Conservation (phyloP, 768 basidiomycete species). For the Chalciporus pseudorubinellus region DNA sequence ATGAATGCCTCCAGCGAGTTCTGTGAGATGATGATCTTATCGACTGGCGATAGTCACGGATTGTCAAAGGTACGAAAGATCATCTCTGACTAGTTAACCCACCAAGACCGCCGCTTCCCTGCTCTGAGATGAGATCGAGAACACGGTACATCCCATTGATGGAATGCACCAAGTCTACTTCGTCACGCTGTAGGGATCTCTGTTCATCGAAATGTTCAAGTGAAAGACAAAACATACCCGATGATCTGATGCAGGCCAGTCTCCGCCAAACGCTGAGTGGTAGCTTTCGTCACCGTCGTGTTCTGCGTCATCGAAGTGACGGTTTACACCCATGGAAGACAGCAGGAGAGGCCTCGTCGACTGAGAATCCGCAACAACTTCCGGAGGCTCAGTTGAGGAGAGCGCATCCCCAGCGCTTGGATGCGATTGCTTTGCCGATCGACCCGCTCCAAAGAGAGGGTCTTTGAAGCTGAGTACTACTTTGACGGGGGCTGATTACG, state of each 20-base stretch:
- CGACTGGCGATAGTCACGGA: constrained; percentile 42
- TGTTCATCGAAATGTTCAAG: too few relatives aligned
- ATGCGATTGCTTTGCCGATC: not conserved
- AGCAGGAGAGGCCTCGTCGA: not conserved
- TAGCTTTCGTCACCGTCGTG: not conserved
- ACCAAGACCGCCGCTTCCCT: constrained; percentile 54
- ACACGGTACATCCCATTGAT: constrained; percentile 51
- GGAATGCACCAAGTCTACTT: constrained; percentile 22
- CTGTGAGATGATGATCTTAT: constrained; percentile 62
- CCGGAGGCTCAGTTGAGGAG: not conserved
- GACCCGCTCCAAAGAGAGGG: not conserved
- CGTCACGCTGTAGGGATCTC: constrained; percentile 2
- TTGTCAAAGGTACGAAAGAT: not conserved
- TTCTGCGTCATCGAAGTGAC: not conserved
- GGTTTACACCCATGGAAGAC: not conserved
- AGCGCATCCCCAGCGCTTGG: not conserved
- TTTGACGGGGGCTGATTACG: not conserved
- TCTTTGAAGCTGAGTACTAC: not conserved
- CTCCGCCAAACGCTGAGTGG: not conserved
- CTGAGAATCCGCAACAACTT: not conserved
- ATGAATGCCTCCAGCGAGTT: constrained; percentile 47
- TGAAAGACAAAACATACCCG: not conserved
- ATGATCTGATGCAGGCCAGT: not conserved
- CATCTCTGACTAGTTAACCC: not conserved
- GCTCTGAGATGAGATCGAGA: constrained; percentile 52